phyloP scores from a whole-genome alignment of 2,329 filamentous ascomycete genomes.

The Aureobasidium sp. region DNA sequence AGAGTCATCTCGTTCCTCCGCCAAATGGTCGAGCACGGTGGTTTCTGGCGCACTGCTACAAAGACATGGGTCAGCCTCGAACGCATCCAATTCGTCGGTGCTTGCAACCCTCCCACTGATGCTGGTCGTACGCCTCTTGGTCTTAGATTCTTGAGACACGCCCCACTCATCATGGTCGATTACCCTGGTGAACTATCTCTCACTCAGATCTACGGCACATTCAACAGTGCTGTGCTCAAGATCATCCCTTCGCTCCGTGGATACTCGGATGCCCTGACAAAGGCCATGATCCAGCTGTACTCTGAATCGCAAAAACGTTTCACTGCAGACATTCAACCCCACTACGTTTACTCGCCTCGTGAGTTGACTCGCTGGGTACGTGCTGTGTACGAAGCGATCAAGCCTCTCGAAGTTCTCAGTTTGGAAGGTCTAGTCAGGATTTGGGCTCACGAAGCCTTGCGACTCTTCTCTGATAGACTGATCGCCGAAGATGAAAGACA shows the following conservation, averaged over 20 bases:
- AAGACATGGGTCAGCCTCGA: slow-evolving; percentile 98
- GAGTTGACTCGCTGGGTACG: slow-evolving; percentile 97
- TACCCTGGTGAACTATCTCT: slow-evolving; percentile 94
- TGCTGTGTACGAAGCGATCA: slow-evolving; percentile 93
- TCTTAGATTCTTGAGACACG: slow-evolving; percentile 86
- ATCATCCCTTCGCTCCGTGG: slow-evolving; percentile 92
- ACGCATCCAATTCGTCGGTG: slow-evolving; percentile 96
- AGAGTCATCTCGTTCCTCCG: slow-evolving; percentile 94
- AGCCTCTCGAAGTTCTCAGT: slow-evolving; percentile 77
- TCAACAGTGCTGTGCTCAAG: slow-evolving; percentile 93
- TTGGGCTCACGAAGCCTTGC: slow-evolving; percentile 94
- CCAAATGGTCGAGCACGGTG: slow-evolving; percentile 96
- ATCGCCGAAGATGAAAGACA: slow-evolving; percentile 88
- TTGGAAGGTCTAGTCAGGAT: slow-evolving; percentile 91
- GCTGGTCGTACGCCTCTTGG: slow-evolving; percentile 93
- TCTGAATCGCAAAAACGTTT: slow-evolving; percentile 90
- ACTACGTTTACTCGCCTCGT: slow-evolving; percentile 99
- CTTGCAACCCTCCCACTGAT: slow-evolving; percentile 96
- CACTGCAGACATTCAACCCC: slow-evolving; percentile 91
- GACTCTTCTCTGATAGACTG: slow-evolving; percentile 94
- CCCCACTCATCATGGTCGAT: slow-evolving; percentile 98
- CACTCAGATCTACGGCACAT: slow-evolving; percentile 96
- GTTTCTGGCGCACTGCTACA: slow-evolving; percentile 96
- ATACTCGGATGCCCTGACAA: slow-evolving; percentile 87
- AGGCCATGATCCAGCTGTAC: slow-evolving; percentile 96